These are phyloP conservation scores for Aechmea fasciata DNA, from an alignment of 176 grass and related monocot species.

Conservation along the genomic window DNA sequence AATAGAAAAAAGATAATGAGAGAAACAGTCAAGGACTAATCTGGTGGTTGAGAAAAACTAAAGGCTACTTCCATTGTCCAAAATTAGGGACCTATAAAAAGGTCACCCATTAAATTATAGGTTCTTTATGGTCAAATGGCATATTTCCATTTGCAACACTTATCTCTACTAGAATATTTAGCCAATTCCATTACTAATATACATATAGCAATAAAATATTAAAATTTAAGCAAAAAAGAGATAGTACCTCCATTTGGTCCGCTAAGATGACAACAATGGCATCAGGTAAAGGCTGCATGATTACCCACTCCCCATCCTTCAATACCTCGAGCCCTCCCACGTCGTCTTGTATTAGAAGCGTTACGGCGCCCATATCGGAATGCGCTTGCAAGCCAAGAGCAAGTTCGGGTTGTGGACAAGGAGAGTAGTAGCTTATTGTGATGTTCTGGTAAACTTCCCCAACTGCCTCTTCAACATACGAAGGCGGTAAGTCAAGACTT, in stretches of 20 bases:
- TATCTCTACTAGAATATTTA: no score
- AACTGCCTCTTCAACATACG: slow-evolving; percentile 68
- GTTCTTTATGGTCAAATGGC: no score
- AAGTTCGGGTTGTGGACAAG: slow-evolving; percentile 86
- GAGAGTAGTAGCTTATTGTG: slow-evolving; percentile 91
- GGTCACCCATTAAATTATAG: no score
- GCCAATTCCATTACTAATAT: no score
- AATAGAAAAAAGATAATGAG: no score
- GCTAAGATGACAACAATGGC: slow-evolving; percentile 76
- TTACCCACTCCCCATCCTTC: slow-evolving; percentile 77
- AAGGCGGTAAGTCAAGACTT: slow-evolving; percentile 48
- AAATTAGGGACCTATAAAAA: no score
- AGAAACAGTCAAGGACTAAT: no score
- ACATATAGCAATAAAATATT: background rate
- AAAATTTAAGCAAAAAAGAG: background rate
- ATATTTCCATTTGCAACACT: no score
- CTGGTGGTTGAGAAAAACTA: no score
- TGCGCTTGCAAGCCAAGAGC: slow-evolving; percentile 89
- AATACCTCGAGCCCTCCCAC: slow-evolving; percentile 85
- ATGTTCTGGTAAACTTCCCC: slow-evolving; percentile 93
- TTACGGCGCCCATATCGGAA: slow-evolving; percentile 92
- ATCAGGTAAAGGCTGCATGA: slow-evolving; percentile 37
- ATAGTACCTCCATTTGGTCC: slow-evolving; percentile 81
- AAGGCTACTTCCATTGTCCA: no score
- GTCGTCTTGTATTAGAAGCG: slow-evolving; percentile 93